phyloP scores from a whole-genome alignment of 139 green algal species.

The Closterium sp. region DNA sequence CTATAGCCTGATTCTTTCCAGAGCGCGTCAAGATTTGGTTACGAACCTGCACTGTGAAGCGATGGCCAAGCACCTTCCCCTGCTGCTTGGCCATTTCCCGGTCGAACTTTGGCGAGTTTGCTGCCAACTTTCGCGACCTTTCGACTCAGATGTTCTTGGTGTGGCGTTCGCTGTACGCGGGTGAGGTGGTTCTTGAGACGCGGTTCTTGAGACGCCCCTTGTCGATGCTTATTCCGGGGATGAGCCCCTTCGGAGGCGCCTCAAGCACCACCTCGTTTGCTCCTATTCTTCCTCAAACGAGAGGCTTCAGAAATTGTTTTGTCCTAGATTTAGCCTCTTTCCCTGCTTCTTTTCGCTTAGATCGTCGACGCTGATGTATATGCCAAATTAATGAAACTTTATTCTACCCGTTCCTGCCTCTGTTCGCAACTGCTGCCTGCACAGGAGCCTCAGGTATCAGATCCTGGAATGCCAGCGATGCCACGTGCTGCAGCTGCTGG shows the following conservation, averaged over 20 bases:
- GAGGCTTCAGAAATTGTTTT: too few species aligned
- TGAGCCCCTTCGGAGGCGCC: background rate
- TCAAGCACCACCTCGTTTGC: background rate
- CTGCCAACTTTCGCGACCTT: too few species aligned
- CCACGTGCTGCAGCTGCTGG: background rate
- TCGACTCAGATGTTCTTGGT: background rate
- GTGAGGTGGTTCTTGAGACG: background rate
- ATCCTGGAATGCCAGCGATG: background rate
- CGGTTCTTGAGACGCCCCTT: background rate
- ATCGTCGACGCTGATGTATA: background rate
- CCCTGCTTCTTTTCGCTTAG: background rate
- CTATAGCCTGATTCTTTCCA: background rate
- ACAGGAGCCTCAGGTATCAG: background rate
- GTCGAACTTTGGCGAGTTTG: too few species aligned
- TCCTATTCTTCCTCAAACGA: background rate
- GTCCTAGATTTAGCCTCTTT: background rate
- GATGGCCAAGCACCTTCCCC: too few species aligned
- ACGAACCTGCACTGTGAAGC: too few species aligned
- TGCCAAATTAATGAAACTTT: background rate
- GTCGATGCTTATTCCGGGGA: background rate
- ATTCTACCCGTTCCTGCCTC: background rate
- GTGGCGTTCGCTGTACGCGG: background rate
- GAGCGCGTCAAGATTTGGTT: background rate
- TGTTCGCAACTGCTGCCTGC: background rate
- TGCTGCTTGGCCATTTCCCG: too few species aligned